Base-by-base conservation (phyloP, 768 basidiomycete species). In the Vararia minispora region DNA sequence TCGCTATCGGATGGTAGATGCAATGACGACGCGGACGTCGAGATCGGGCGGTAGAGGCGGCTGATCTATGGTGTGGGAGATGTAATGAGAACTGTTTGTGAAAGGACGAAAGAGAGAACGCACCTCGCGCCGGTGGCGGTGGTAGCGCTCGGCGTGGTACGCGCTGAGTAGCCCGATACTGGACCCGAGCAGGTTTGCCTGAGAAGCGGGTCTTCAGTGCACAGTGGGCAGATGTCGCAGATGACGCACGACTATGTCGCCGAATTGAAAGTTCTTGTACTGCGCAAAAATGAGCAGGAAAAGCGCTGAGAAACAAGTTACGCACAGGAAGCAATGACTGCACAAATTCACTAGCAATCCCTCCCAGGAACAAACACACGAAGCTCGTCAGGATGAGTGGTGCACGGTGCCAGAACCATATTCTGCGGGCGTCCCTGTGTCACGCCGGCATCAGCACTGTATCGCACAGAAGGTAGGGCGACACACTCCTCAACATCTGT, bases 381-480 rank as follows among this genome's bases (percentile, higher is more conserved):
- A 83, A 57, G 4, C 57, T 56, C 2, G 88, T 85, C 52, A 83
- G 69, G 33, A 85, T 74, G 9, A 86, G 55, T 7, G 72, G 68
- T 20, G 75, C 69, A 53, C 80, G 69, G 21, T 86, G 71, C 87
- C 87, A 90, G 48, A 86, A 80, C 86, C 88, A 90, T 57, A 89
- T 71, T 45, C 86, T 68, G 42, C 86, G 64, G 6, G 79, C 76
- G 37, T 78, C 78, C 54, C 87, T 90, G 37, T 12, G 28, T 7
- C 17, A 28, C 21, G 12, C 13, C 13, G 34, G 36, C 17, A 24
- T 18, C 33, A 25, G 34, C 25, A 35, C 33, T 18, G 32, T 23
- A 26, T 14, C 10, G 10, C 26, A 18, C 30, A 6, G 45, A 24
- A 17, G 21, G 7, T 33, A 28, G 21, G 29, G 33, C 26, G 18